Percentiles rank a stretch among this genome's conserved stretches.
These are phyloP conservation scores for Fusarium sp. DNA, from an alignment of 2,329 filamentous ascomycete genomes.

Conservation along the genomic window DNA sequence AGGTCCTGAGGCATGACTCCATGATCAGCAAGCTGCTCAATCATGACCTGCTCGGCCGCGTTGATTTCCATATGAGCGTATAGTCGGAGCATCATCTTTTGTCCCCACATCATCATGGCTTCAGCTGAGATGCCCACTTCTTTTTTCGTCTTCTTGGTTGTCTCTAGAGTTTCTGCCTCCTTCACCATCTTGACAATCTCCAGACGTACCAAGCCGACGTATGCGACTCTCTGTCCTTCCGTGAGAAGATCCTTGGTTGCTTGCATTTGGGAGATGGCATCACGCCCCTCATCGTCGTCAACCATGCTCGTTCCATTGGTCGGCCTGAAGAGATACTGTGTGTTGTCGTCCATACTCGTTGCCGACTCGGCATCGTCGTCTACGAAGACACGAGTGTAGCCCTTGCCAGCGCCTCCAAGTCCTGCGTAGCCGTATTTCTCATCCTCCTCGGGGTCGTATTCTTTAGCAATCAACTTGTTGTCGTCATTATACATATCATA, in stretches of 20 bases:
- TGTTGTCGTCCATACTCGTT: constrained; percentile 98
- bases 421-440: constrained; percentile 77
- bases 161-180: constrained; percentile 71
- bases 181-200: constrained; percentile 82
- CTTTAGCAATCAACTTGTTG: constrained; percentile 85
- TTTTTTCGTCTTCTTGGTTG: constrained; percentile 77
- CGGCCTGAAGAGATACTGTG: constrained; percentile 92
- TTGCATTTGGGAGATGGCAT: constrained; percentile 90
- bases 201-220: constrained; percentile 89
- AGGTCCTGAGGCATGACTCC: constrained; percentile 88
- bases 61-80: constrained; percentile 98
- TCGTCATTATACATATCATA: constrained; percentile 98
- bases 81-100: constrained; percentile 96
- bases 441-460: constrained; percentile 79
- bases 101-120: constrained; percentile 92
- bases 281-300: constrained; percentile 85
- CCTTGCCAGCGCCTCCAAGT: constrained; percentile 90
- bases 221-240: constrained; percentile 94
- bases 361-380: constrained; percentile 95
- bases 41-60: constrained; percentile 94
- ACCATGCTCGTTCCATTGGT: constrained; percentile 67
- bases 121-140: constrained; percentile 76
- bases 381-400: constrained; percentile 93
- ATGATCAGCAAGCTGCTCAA: constrained; percentile 94
- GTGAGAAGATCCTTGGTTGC: constrained; percentile 95